These are phyloP conservation scores for apple (Malus domestica) DNA, from an alignment of 306 rosid genomes.

Conservation along the genomic window DNA sequence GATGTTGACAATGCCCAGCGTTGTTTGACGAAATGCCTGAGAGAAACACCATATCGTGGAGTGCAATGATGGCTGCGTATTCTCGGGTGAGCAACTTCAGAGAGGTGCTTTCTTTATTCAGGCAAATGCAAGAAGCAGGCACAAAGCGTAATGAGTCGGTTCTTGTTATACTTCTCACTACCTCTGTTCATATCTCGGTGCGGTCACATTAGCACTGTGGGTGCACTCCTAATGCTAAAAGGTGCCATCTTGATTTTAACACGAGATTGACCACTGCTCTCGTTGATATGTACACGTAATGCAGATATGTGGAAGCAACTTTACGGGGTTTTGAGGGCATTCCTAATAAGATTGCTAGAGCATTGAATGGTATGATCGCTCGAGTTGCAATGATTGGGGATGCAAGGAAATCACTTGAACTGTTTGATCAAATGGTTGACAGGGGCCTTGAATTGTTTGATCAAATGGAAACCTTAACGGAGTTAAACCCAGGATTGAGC, in stretches of 20 bases:
- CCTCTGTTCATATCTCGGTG: conserved; percentile 40
- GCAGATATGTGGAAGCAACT: conserved; percentile 37
- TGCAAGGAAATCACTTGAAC: conserved; percentile 44
- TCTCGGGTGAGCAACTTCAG: conserved; percentile 30
- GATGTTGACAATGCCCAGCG: conserved; percentile 40
- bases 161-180: conserved; percentile 36
- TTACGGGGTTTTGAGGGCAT: conserved; percentile 29
- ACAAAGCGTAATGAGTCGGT: conserved; percentile 33
- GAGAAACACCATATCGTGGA: conserved; percentile 57
- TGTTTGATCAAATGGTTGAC: conserved; percentile 40
- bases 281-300: conserved; percentile 51
- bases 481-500: conserved; percentile 28
- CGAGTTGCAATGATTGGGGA: conserved; percentile 62
- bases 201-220: conserved; percentile 35
- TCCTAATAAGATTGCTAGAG: conserved; percentile 28
- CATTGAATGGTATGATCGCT: conserved; percentile 70
- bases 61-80: conserved; percentile 47
- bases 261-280: conserved; percentile 56
- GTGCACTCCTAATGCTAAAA: conserved; percentile 34
- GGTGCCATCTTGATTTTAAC: conserved; percentile 24
- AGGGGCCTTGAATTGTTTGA: conserved; percentile 50
- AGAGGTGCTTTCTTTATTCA: conserved; percentile 24
- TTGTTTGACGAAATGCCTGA: conserved; percentile 78
- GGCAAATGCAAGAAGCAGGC: conserved; percentile 32
- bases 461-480: conserved; percentile 32